Base-by-base conservation (phyloP, 768 basidiomycete genomes). In the Tricholoma saponaceum region DNA sequence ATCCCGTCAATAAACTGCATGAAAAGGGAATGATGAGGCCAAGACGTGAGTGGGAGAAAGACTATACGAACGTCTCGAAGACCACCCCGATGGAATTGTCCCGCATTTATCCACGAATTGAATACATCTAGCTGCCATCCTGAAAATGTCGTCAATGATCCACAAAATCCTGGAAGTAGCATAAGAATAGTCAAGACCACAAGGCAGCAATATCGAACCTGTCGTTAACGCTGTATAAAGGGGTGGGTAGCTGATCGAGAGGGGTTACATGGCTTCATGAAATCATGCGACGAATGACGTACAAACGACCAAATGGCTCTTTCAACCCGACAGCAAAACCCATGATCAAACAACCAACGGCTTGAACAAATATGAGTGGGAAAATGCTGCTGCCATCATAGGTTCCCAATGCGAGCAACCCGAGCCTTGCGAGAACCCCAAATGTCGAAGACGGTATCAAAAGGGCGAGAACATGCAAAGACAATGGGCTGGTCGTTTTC, bases 61-160 rank as follows among this genome's bases (percentile, higher is more conserved):
- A 25, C 16, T 30, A 52, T 9, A 74, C 90, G 58, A 62, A 93
- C 95, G 69, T 90, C 82, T 60, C 83, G 77, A 30, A 98, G 77
- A 52, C 91, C 86, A 51, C 79, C 77, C 50, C 88, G 81, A 55
- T 77, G 68, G 49, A 78, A 80, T 9, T 75, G 70, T 33, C 75
- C 74, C 2, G 79, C 72, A 68, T 98, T 92, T 0, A 88, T 77
- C 85, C 95, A 98, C 0, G 93, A 89, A 54, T 80, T 71, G 66
- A 96, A 98, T 0, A 93, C 72, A 59, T 95, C 92, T 9, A 91
- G 68, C 71, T 98, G 92, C 97, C 97, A 98, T 35, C 87, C 83
- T 14, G 95, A 97, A 76, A 98, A 98, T 2, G 95, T 98, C 9
- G 97, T 99, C 64, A 98, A 72, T 1, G 93, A 96, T 3, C 96